These are phyloP conservation scores for Eimeria falciformis DNA, from an alignment of 169 alveolate species.

Conservation along the genomic window DNA sequence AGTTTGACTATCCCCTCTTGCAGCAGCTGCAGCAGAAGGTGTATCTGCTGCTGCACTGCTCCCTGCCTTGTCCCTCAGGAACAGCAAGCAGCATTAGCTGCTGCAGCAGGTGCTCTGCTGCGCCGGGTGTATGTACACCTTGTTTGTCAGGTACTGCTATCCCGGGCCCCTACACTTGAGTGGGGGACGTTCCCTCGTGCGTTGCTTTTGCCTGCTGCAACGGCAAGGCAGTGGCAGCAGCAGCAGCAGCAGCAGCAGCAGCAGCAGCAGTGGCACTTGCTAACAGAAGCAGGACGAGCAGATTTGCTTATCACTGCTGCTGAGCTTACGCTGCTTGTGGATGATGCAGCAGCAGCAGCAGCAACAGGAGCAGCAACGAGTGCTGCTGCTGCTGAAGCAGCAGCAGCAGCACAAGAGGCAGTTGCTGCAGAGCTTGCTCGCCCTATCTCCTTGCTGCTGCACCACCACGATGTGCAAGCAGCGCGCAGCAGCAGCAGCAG, in stretches of 20 bases:
- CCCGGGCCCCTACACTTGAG: background rate
- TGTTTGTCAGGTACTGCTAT: background rate
- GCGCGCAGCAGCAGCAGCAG: slow-evolving; percentile 51
- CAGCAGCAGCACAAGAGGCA: slow-evolving; percentile 56
- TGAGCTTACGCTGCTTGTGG: slow-evolving; percentile 19
- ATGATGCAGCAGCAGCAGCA: slow-evolving; percentile 31
- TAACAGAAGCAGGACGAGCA: background rate
- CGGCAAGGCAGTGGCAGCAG: slow-evolving; percentile 35
- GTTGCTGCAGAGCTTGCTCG: slow-evolving; percentile 32
- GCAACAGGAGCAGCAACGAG: background rate
- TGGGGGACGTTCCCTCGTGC: background rate
- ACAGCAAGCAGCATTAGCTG: slow-evolving; percentile 49
- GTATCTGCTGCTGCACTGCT: slow-evolving; percentile 35
- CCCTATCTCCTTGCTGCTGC: slow-evolving; percentile 42
- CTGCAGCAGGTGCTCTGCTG: slow-evolving; percentile 40
- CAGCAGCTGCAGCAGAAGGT: background rate
- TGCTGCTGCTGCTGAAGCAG: slow-evolving; percentile 38
- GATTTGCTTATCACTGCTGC: background rate
- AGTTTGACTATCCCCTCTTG: background rate
- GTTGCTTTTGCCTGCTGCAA: slow-evolving; percentile 47
- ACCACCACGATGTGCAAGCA: background rate
- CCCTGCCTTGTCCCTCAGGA: slow-evolving; percentile 24
- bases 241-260: slow-evolving; percentile 59
- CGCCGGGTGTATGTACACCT: slow-evolving; percentile 41
- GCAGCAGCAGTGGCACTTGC: slow-evolving; percentile 35